These are phyloP conservation scores for Imleria badia DNA, from an alignment of 768 basidiomycete species.

Conservation along the genomic window DNA sequence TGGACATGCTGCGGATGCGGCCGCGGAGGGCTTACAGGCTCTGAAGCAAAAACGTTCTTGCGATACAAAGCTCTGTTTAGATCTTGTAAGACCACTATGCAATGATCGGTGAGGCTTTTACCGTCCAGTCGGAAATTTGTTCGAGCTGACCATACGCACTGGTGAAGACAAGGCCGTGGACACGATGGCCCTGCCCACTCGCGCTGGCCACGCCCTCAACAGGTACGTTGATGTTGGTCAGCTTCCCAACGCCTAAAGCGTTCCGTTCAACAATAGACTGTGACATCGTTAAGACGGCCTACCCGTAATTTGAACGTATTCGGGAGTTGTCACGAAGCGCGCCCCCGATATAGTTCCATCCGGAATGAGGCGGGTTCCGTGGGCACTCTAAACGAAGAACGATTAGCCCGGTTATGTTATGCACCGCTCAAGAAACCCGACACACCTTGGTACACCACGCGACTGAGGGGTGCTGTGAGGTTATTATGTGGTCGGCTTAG, in stretches of 20 bases:
- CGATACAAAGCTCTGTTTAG: constrained; percentile 59
- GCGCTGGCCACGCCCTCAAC: constrained; percentile 57
- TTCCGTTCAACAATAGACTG: constrained; percentile 15
- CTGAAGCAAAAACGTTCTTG: constrained; percentile 68
- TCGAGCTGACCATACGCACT: constrained; percentile 57
- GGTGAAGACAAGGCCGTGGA: constrained; percentile 73
- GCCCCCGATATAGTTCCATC: constrained; percentile 67
- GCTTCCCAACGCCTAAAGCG: constrained; percentile 59
- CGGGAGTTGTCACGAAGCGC: constrained; percentile 71
- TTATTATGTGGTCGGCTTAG: constrained; percentile 14
- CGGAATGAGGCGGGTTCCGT: constrained; percentile 69
- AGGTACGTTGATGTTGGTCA: constrained; percentile 66
- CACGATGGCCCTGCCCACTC: constrained; percentile 56
- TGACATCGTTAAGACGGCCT: constrained; percentile 13
- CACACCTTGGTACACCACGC: constrained; percentile 52
- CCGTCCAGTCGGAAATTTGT: constrained; percentile 75
- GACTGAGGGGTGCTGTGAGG: constrained; percentile 44
- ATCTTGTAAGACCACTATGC: constrained; percentile 9
- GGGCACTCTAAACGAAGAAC: constrained; percentile 41
- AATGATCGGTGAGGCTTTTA: constrained; percentile 22
- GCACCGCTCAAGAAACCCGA: neutral
- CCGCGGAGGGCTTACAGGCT: constrained; percentile 54
- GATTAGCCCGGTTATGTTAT: neutral
- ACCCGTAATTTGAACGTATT: constrained; percentile 73
- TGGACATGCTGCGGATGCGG: constrained; percentile 55